Conservation (phyloP, 2,329 filamentous ascomycete species). For the Neoscytalidium dimidiatum region DNA sequence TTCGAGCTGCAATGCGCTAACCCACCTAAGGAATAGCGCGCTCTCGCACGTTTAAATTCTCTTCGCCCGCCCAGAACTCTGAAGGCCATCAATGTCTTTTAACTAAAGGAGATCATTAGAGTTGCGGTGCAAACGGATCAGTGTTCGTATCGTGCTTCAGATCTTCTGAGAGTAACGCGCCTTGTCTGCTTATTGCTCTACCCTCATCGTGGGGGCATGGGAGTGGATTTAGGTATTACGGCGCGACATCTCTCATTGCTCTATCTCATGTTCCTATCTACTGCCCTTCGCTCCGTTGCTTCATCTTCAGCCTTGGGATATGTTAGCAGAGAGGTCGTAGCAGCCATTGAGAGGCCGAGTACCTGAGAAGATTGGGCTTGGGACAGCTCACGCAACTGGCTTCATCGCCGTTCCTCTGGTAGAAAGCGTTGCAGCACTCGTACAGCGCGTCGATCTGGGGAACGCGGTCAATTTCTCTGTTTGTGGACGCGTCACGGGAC, state of each 20-base stretch:
- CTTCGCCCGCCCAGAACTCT: constrained; percentile 4
- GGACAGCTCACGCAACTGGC: constrained; percentile 83
- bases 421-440: constrained; percentile 90
- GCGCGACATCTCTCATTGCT: constrained; percentile 41
- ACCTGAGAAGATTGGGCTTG: constrained; percentile 72
- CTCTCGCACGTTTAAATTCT: constrained; percentile 7
- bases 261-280: constrained; percentile 6
- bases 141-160: constrained; percentile 99
- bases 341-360: not conserved
- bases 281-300: constrained; percentile 62
- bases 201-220: constrained; percentile 50
- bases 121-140: constrained; percentile 93
- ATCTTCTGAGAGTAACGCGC: constrained; percentile 81
- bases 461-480: not conserved
- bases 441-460: constrained; percentile 80
- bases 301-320: constrained; percentile 68
- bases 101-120: constrained; percentile 86
- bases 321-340: constrained; percentile 21
- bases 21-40: not conserved
- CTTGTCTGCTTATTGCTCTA: constrained; percentile 56
- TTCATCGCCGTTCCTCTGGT: constrained; percentile 73
- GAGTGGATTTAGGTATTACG: constrained; percentile 41
- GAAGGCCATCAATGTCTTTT: constrained; percentile 65
- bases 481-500: not conserved
- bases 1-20: constrained; percentile 6